Evolutionary conservation across 73 alveolate genomes (phyloP).

Genomic region (Diophrys appendiculata): DNA sequence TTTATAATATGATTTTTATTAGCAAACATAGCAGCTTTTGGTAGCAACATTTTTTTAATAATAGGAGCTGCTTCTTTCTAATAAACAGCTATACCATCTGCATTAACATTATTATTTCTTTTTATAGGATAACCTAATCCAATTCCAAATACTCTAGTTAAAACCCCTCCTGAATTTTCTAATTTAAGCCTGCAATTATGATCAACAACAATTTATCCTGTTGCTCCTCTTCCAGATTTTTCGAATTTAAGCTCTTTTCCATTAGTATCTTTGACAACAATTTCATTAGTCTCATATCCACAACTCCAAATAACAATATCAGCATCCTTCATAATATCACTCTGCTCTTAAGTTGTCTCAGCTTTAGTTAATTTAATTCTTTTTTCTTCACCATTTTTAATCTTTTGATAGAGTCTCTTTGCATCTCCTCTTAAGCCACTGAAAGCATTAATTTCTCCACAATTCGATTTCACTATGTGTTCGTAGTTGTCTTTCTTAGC

Average conservation of each 20-base stretch:
- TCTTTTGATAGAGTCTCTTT: conserved; percentile 43
- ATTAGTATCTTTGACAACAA: conserved; percentile 37
- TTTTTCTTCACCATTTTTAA: conserved; percentile 55
- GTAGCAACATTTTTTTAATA: not conserved
- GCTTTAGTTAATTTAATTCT: conserved; percentile 50
- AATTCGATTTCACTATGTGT: conserved; percentile 18
- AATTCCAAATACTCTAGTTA: conserved; percentile 40
- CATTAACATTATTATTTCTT: not conserved
- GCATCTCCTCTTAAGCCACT: conserved; percentile 76
- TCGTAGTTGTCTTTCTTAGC: conserved; percentile 58
- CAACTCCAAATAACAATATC: conserved; percentile 56
- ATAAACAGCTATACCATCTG: not conserved
- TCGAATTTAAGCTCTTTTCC: conserved; percentile 27
- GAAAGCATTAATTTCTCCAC: conserved; percentile 60
- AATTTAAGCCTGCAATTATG: not conserved
- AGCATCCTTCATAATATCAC: conserved; percentile 33
- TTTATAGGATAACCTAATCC: conserved; percentile 56
- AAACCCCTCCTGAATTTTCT: not conserved
- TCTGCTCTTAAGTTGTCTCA: conserved; percentile 37
- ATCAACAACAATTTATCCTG: not conserved
- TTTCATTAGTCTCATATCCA: conserved; percentile 53
- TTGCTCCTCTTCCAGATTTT: not conserved
- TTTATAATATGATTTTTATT: not conserved
- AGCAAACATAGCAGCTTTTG: not conserved
- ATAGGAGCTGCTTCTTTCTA: not conserved